Conservation (phyloP, 2,329 filamentous ascomycete genomes). For the Xylariaceae sp. region DNA sequence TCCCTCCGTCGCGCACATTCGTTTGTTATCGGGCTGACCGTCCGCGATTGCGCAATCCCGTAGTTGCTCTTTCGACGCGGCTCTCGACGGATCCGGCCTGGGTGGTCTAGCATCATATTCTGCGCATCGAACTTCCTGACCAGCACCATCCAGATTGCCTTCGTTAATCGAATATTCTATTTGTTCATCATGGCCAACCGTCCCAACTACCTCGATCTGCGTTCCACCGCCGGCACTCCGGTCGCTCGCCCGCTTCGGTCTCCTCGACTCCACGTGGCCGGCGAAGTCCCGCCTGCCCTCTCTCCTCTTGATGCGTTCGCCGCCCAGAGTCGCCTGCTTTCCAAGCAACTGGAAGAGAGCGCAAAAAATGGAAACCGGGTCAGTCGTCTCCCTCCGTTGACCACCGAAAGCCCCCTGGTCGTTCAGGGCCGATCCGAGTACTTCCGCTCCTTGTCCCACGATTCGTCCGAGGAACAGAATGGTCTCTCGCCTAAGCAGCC, state of each 20-base stretch:
- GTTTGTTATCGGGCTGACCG: constrained; percentile 1
- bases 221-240: constrained; percentile 41
- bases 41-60: constrained; percentile 2
- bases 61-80: constrained; percentile 2
- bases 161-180: not conserved
- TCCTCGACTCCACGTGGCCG: constrained; percentile 70
- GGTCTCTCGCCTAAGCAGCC: constrained; percentile 32
- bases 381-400: constrained; percentile 78
- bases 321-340: constrained; percentile 80
- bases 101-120: constrained; percentile 3
- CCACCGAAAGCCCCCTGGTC: constrained; percentile 74
- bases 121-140: not conserved
- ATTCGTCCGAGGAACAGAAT: constrained; percentile 48
- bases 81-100: constrained; percentile 10
- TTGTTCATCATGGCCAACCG: constrained; percentile 46
- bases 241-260: constrained; percentile 56
- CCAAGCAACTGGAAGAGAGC: constrained; percentile 77
- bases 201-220: constrained; percentile 54
- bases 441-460: constrained; percentile 68
- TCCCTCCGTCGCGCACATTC: not conserved
- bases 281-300: constrained; percentile 79
- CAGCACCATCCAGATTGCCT: constrained; percentile 1
- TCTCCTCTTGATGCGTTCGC: constrained; percentile 95
- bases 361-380: constrained; percentile 69
- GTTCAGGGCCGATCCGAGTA: constrained; percentile 71